Conservation (phyloP, 2,329 filamentous ascomycete species). For the Drechslerella coelobrocha region DNA sequence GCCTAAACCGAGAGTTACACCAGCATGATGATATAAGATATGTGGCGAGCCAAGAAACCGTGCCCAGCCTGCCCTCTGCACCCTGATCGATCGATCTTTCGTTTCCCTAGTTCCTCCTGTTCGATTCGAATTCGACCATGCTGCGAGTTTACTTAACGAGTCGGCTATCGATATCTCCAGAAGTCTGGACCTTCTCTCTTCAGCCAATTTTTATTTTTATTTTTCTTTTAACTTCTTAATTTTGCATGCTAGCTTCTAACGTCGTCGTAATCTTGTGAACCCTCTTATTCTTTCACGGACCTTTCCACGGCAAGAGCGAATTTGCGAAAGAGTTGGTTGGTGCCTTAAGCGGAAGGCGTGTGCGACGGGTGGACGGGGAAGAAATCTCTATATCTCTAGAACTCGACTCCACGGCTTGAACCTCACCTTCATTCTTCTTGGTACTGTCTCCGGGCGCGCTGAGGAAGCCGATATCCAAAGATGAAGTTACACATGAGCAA, state of each 20-base stretch:
- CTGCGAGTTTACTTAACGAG: background rate
- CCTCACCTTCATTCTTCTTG: background rate
- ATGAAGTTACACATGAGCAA: constrained; percentile 15
- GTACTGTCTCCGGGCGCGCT: background rate
- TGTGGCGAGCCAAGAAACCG: constrained; percentile 20
- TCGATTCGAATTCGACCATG: constrained; percentile 1
- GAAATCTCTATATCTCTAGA: background rate
- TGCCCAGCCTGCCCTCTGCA: background rate
- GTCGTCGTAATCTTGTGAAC: background rate
- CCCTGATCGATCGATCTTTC: background rate
- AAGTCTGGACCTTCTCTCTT: background rate
- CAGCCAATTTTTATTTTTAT: background rate
- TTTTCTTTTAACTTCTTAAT: background rate
- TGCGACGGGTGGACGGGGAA: background rate
- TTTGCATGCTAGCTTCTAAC: background rate
- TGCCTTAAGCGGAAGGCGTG: constrained; percentile 1
- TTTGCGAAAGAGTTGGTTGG: background rate
- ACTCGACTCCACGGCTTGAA: background rate
- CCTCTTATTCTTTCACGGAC: no score
- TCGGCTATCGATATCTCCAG: background rate
- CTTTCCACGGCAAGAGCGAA: background rate
- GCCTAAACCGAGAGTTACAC: constrained; percentile 10
- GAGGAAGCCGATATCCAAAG: constrained; percentile 7
- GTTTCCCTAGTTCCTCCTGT: no score
- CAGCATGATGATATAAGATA: constrained; percentile 10